Conservation (phyloP, 2,329 filamentous ascomycete species). For the Aspergillus nomiae region DNA sequence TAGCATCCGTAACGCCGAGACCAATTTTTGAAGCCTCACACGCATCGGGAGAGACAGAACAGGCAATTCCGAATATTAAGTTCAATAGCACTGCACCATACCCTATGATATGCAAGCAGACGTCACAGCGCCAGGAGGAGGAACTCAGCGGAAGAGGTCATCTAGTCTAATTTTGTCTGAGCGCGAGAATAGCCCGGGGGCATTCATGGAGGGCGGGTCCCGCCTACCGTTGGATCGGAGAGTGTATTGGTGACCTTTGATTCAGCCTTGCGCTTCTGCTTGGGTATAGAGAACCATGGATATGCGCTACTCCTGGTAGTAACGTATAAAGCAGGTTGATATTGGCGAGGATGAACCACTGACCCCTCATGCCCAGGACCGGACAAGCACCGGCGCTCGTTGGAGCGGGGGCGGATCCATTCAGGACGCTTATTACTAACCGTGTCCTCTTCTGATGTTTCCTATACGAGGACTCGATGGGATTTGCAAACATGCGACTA, state of each 20-base stretch:
- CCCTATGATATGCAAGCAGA: neutral
- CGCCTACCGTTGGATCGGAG: neutral
- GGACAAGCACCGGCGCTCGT: slow-evolving; percentile 4
- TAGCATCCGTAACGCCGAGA: neutral
- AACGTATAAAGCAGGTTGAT: neutral
- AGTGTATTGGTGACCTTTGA: neutral
- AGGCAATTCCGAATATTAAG: slow-evolving; percentile 12
- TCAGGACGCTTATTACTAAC: neutral
- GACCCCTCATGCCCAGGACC: slow-evolving; percentile 6
- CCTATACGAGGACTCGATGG: neutral
- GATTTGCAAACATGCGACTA: neutral
- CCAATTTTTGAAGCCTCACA: neutral
- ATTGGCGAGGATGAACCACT: neutral
- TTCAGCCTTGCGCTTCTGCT: neutral
- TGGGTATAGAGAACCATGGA: neutral
- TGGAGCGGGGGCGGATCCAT: slow-evolving; percentile 1
- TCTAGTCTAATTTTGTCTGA: neutral
- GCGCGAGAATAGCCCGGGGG: slow-evolving; percentile 3
- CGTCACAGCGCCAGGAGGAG: neutral
- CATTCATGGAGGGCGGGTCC: neutral
- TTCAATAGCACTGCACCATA: neutral
- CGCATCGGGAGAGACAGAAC: slow-evolving; percentile 10
- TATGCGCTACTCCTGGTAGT: neutral
- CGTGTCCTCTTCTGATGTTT: too few relatives aligned
- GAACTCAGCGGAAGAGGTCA: neutral